Evolutionary conservation across 1,284 basidiomycete genomes (phyloP).

Genomic region (Trichosporon ovoides): DNA sequence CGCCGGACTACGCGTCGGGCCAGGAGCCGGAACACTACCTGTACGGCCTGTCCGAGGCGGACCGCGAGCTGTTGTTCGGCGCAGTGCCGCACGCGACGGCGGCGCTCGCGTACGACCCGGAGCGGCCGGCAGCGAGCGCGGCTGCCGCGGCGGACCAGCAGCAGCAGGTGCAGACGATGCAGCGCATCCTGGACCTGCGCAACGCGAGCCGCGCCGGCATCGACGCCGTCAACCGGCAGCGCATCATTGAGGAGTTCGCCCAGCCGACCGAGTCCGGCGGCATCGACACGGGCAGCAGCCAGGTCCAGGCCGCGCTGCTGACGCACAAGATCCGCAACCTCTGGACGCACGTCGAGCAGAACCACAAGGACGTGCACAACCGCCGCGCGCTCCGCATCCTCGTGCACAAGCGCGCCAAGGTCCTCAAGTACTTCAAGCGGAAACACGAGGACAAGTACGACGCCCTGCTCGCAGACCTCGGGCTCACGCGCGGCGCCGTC

Average conservation of each 20-base stretch:
- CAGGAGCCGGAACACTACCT: slow-evolving; percentile 33
- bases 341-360: slow-evolving; percentile 64
- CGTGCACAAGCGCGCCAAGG: slow-evolving; percentile 74
- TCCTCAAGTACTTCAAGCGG: slow-evolving; percentile 73
- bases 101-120: slow-evolving; percentile 27
- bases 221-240: slow-evolving; percentile 73
- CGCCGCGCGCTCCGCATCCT: slow-evolving; percentile 66
- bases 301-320: slow-evolving; percentile 84
- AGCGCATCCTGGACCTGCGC: slow-evolving; percentile 70
- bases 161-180: slow-evolving; percentile 61
- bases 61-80: slow-evolving; percentile 39
- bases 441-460: slow-evolving; percentile 68
- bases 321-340: slow-evolving; percentile 81
- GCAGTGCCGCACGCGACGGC: slow-evolving; percentile 39
- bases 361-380: slow-evolving; percentile 73
- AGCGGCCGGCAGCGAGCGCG: slow-evolving; percentile 8
- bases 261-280: slow-evolving; percentile 27
- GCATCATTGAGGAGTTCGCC: slow-evolving; percentile 77
- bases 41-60: slow-evolving; percentile 32
- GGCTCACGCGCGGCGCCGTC: slow-evolving; percentile 69
- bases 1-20: slow-evolving; percentile 35
- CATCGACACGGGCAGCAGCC: slow-evolving; percentile 68
- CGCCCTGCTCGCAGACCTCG: slow-evolving; percentile 64
- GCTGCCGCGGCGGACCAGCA: slow-evolving; percentile 49
- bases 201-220: slow-evolving; percentile 82